Evolutionary conservation across 2,329 filamentous ascomycete genomes (phyloP).

Genomic region (Paecilomyces formosus): DNA sequence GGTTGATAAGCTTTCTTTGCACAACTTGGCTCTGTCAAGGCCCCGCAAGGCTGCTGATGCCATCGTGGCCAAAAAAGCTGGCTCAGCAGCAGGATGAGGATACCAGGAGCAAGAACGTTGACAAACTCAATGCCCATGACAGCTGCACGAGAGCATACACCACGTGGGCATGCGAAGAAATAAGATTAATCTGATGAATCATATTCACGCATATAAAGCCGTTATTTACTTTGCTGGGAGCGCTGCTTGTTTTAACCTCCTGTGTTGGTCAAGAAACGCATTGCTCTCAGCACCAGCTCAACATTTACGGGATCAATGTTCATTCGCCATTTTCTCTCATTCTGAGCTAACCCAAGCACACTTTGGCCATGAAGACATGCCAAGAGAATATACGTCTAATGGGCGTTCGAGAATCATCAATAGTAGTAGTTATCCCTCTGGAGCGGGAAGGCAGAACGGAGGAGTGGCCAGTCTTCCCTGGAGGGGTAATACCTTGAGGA

Average conservation of each 20-base stretch:
- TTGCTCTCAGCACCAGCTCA: background rate
- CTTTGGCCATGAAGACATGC: background rate
- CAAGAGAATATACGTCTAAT: background rate
- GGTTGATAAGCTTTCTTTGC: background rate
- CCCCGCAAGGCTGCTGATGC: background rate
- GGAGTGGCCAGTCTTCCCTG: background rate
- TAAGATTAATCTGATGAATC: background rate
- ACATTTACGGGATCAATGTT: background rate
- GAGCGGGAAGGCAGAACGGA: background rate
- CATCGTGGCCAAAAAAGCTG: background rate
- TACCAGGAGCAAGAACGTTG: background rate
- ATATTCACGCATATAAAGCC: background rate
- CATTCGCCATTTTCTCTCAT: background rate
- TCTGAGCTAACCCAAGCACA: background rate
- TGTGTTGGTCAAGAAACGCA: background rate
- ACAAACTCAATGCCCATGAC: background rate
- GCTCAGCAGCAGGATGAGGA: background rate
- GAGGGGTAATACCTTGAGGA: background rate
- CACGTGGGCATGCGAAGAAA: background rate
- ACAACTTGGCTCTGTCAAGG: background rate
- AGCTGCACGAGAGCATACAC: background rate
- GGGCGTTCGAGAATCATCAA: background rate
- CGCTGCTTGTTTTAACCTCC: background rate
- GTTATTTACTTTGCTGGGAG: background rate
- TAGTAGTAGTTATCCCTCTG: background rate